Evolutionary conservation across 2,329 filamentous ascomycete species (phyloP).

Genomic region (Macrophomina tecta): DNA sequence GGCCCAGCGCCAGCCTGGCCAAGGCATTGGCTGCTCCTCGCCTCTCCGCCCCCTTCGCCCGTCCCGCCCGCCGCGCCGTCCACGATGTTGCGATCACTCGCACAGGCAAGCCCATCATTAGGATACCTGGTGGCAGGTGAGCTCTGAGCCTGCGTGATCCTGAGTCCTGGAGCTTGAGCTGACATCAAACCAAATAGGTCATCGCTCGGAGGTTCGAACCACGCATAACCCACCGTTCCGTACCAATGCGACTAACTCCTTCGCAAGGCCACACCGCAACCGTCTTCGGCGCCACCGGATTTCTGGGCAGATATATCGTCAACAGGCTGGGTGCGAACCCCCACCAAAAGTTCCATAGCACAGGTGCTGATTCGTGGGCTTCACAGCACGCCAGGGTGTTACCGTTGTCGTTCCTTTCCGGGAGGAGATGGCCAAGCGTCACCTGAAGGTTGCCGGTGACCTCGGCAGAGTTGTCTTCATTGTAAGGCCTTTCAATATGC

Average conservation of each 20-base stretch:
- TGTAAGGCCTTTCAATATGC: conserved; percentile 54
- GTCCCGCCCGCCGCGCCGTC: conserved; percentile 38
- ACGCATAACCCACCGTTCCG: conserved; percentile 27
- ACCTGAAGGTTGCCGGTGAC: conserved; percentile 95
- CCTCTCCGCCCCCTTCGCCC: conserved; percentile 31
- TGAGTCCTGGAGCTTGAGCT: conserved; percentile 36
- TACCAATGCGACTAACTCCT: conserved; percentile 40
- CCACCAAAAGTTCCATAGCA: conserved; percentile 2
- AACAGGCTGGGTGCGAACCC: conserved; percentile 76
- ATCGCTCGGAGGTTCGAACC: conserved; percentile 74
- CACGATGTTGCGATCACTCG: conserved; percentile 92
- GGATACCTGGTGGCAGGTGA: conserved; percentile 87
- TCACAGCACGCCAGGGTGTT: conserved; percentile 84
- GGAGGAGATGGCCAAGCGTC: conserved; percentile 97
- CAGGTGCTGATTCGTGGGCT: conserved; percentile 6
- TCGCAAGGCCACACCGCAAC: conserved; percentile 86
- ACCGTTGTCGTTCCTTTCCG: conserved; percentile 92
- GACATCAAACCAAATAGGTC: conserved; percentile 60
- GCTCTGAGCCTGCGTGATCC: conserved; percentile 39
- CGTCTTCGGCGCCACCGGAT: conserved; percentile 96
- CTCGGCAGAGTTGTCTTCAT: conserved; percentile 88
- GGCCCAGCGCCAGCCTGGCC: conserved; percentile 45
- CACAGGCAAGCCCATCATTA: conserved; percentile 94
- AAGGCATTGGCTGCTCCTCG: conserved; percentile 38
- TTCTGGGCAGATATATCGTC: conserved; percentile 95